A percentile compares a stretch with the other conserved stretches of the same genome.
These are phyloP conservation scores for Eragrostis tef DNA, from an alignment of 202 grass and related monocot species.

Conservation along the genomic window DNA sequence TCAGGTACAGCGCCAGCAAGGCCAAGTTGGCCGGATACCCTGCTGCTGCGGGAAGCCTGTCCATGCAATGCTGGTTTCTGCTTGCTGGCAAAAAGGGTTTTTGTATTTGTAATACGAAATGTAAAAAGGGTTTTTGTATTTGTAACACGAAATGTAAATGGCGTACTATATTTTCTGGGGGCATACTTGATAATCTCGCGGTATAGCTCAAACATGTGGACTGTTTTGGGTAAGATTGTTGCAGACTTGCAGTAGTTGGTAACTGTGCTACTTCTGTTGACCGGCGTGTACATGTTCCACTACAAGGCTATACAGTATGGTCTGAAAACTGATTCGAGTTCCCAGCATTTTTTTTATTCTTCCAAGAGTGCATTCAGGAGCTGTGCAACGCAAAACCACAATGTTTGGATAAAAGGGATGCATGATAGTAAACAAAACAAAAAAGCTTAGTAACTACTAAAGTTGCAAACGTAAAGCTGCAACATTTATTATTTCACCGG, in stretches of 20 bases:
- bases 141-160: conserved; percentile 12
- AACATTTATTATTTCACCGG: too few relatives aligned
- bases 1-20: conserved; percentile 51
- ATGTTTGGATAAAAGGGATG: too few relatives aligned
- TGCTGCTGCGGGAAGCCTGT: conserved; percentile 33
- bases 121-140: background rate
- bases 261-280: background rate
- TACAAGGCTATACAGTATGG: background rate
- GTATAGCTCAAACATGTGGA: background rate
- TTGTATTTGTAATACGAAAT: background rate
- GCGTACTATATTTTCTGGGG: conserved; percentile 5
- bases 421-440: too few relatives aligned
- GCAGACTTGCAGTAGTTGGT: background rate
- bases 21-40: conserved; percentile 32
- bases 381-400: too few relatives aligned
- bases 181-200: background rate
- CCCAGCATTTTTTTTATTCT: background rate
- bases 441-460: too few relatives aligned
- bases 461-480: too few relatives aligned
- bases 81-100: background rate
- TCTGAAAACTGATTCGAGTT: background rate
- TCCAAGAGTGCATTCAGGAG: background rate
- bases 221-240: background rate
- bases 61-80: conserved; percentile 22
- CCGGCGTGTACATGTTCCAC: background rate